phyloP scores from a whole-genome alignment of 2,329 filamentous ascomycete genomes.

The Berkeleyomyces basicola region DNA sequence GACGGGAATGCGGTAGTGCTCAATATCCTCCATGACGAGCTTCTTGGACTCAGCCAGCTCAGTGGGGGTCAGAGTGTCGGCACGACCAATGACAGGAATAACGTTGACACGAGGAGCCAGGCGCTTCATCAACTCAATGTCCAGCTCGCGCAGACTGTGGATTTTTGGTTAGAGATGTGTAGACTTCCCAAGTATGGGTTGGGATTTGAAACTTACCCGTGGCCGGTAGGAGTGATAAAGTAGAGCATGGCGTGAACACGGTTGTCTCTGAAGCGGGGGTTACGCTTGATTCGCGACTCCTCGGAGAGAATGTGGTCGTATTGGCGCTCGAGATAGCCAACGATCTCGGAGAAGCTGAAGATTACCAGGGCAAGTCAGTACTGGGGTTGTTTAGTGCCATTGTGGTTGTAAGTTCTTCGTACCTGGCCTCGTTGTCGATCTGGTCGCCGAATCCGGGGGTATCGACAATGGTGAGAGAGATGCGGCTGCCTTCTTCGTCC shows the following conservation, averaged over 20 bases:
- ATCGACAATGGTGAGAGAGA: slow-evolving; percentile 95
- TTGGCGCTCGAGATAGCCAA: slow-evolving; percentile 95
- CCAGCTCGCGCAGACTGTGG: slow-evolving; percentile 79
- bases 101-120: slow-evolving; percentile 96
- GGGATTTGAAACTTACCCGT: slow-evolving; percentile 44
- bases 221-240: slow-evolving; percentile 97
- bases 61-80: slow-evolving; percentile 87
- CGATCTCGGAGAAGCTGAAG: slow-evolving; percentile 82
- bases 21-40: slow-evolving; percentile 99
- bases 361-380: background rate
- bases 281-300: slow-evolving; percentile 99
- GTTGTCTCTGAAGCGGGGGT: slow-evolving; percentile 98
- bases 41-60: slow-evolving; percentile 99
- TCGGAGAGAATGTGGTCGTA: slow-evolving; percentile 98
- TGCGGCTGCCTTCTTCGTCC: slow-evolving; percentile 95
- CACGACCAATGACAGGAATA: slow-evolving; percentile 96
- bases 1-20: slow-evolving; percentile 97
- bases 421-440: slow-evolving; percentile 98
- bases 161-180: slow-evolving; percentile 14
- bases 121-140: slow-evolving; percentile 99
- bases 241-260: slow-evolving; percentile 96
- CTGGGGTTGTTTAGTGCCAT: background rate
- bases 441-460: slow-evolving; percentile 97
- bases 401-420: slow-evolving; percentile 20
- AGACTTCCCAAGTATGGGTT: background rate